Evolutionary conservation across 1,284 basidiomycete species (phyloP), one percentile per base, ranked within the genome.

Genomic region (Puccinia novopanici): DNA sequence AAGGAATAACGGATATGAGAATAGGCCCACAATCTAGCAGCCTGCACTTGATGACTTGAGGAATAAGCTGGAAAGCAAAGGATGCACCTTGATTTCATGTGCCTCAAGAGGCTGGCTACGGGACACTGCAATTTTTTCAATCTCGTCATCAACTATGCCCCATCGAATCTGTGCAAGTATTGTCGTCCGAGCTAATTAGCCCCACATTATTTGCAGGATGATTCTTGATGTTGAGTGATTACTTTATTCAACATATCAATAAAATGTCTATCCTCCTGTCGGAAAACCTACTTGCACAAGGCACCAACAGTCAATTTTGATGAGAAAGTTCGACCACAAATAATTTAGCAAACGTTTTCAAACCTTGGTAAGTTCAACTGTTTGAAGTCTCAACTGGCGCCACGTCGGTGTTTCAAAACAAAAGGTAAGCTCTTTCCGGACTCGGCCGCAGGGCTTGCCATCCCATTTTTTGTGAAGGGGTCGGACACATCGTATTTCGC

Each of bases 161-260:
- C 82, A 80, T 0, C 83, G 79, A 42, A 84, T 82, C 75, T 77
- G 27, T 42, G n/a, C n/a, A 13, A 63, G 13, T 48, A 19, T 67
- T 24, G 19, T 24, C 4, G 4, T 24, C 22, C 2, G 37, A 45
- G n/a, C 17, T 67, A 27, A 67, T 67, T 22, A 67, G 63, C 22
- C 19, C 22, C 22, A 67, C 17, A 5, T 67, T 48, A 4, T 4
- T 67, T 12, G 17, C 45, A 75, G 19, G n/a, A 40, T 22, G 5
- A 8, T 48, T 6, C 5, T 50, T 42, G 24, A 45, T 8, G 45
- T 45, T 45, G 45, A 45, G 19, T 12, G 13, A 22, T 52, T n/a
- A 77, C 75, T 76, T 83, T 83, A 27, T 83, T 83, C 17, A 84
- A 82, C 48, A 83, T 81, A 3, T 68, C 59, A 70, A 83, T 82